Conservation (phyloP, 768 basidiomycete species). For the Tricholoma matsutake region DNA sequence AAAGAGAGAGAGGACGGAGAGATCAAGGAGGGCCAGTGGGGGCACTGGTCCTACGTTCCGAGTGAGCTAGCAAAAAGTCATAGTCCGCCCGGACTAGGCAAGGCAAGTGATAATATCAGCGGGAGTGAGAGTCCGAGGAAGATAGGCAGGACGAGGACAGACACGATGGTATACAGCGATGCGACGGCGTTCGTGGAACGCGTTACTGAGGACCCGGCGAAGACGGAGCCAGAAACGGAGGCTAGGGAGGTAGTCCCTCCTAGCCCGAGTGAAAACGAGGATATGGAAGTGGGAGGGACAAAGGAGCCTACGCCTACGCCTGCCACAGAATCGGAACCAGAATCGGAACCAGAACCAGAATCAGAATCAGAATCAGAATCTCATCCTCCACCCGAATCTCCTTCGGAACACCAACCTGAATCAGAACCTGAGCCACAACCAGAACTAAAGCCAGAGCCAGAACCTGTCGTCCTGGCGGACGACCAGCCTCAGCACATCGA, state of each 20-base stretch:
- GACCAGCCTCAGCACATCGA: not conserved
- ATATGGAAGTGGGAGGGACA: not conserved
- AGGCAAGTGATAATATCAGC: slow-evolving; percentile 37
- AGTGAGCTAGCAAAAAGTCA: slow-evolving; percentile 13
- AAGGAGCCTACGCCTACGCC: not conserved
- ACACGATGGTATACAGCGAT: slow-evolving; percentile 70
- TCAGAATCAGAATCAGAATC: not conserved
- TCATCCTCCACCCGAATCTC: not conserved
- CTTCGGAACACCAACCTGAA: not conserved
- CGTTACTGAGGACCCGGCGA: slow-evolving; percentile 28
- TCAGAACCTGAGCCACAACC: not conserved
- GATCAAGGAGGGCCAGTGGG: slow-evolving; percentile 3
- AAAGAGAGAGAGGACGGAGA: slow-evolving; percentile 2
- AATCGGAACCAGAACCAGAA: not conserved
- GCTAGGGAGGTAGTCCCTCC: not conserved
- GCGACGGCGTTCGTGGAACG: slow-evolving; percentile 24
- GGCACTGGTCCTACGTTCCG: not conserved
- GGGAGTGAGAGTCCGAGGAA: slow-evolving; percentile 40
- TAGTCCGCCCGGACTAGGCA: slow-evolving; percentile 23
- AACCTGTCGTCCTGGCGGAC: not conserved
- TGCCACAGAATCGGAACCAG: not conserved
- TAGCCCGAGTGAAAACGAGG: not conserved
- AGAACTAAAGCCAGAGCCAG: not conserved
- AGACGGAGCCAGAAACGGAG: slow-evolving; percentile 5
- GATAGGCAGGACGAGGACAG: slow-evolving; percentile 57